phyloP scores from a whole-genome alignment of 345 rosid species.

The Sisymbrium irio region DNA sequence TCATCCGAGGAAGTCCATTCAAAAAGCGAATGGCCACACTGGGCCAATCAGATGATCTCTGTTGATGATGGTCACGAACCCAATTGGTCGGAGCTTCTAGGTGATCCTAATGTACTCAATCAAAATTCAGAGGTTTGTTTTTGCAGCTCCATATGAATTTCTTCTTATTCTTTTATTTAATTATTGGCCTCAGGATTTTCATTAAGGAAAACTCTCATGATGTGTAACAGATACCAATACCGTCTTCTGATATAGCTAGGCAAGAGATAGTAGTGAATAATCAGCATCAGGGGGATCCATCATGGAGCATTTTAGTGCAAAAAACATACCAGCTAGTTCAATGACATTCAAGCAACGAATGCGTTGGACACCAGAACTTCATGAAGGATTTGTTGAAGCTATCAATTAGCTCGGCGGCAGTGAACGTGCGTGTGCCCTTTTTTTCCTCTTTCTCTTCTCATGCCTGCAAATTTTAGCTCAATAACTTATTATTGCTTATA shows the following conservation, averaged over 20 bases:
- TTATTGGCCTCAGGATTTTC: background rate
- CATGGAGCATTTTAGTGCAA: conserved; percentile 35
- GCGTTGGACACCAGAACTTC: conserved; percentile 98
- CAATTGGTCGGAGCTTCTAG: conserved; percentile 70
- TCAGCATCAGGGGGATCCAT: conserved; percentile 40
- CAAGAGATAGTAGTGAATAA: conserved; percentile 37
- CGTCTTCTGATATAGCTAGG: conserved; percentile 33
- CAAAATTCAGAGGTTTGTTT: conserved; percentile 54
- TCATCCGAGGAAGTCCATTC: conserved; percentile 40
- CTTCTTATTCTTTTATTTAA: background rate
- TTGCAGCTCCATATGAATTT: background rate
- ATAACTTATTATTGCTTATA: conserved; percentile 15
- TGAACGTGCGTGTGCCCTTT: conserved; percentile 55
- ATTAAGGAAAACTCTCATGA: background rate
- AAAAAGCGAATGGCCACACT: conserved; percentile 58
- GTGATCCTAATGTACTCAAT: conserved; percentile 42
- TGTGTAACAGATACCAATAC: conserved; percentile 34
- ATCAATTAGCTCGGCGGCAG: conserved; percentile 85
- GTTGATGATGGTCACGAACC: conserved; percentile 58
- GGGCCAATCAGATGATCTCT: conserved; percentile 66
- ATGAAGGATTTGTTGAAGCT: conserved; percentile 90
- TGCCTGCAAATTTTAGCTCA: conserved; percentile 7
- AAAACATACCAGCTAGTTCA: conserved; percentile 37
- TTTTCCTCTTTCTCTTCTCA: background rate
- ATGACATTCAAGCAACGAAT: conserved; percentile 59